Conservation (phyloP, 2,329 filamentous ascomycete species). For the Ustulina deusta region DNA sequence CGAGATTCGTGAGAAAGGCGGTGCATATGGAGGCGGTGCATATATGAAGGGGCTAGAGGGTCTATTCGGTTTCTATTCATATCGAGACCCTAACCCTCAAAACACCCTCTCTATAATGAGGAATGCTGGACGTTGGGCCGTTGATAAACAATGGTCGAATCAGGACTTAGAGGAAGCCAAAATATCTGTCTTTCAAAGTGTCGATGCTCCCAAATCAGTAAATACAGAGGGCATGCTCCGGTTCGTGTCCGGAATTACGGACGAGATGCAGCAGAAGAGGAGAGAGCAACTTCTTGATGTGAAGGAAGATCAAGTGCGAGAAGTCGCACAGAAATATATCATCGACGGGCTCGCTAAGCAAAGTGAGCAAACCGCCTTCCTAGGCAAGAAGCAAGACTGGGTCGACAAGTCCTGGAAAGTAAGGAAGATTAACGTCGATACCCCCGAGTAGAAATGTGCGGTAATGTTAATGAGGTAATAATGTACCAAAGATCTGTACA, state of each 20-base stretch:
- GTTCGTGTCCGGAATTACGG: constrained; percentile 86
- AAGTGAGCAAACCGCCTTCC: constrained; percentile 74
- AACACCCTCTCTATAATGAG: constrained; percentile 89
- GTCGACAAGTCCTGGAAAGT: constrained; percentile 79
- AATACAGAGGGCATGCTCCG: constrained; percentile 87
- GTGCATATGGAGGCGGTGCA: constrained; percentile 93
- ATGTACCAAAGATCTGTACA: constrained; percentile 49
- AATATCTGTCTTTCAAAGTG: constrained; percentile 89
- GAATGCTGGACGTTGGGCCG: constrained; percentile 84
- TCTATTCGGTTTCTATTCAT: constrained; percentile 94
- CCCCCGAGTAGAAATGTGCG: constrained; percentile 43
- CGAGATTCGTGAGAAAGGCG: constrained; percentile 97
- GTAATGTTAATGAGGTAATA: constrained; percentile 42
- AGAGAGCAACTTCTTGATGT: constrained; percentile 90
- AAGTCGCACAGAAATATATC: constrained; percentile 84
- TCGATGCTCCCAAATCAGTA: constrained; percentile 90
- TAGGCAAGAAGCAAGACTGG: constrained; percentile 88
- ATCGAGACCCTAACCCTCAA: constrained; percentile 93
- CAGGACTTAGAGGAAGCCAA: constrained; percentile 96
- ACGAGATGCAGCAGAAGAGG: constrained; percentile 88
- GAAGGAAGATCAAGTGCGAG: constrained; percentile 80
- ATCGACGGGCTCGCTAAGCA: constrained; percentile 73
- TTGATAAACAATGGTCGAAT: constrained; percentile 82
- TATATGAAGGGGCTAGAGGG: constrained; percentile 84
- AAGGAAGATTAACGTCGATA: constrained; percentile 77